Base-by-base conservation (phyloP, 192 early-diverging fungal genomes). In the Coemansia sp. region DNA sequence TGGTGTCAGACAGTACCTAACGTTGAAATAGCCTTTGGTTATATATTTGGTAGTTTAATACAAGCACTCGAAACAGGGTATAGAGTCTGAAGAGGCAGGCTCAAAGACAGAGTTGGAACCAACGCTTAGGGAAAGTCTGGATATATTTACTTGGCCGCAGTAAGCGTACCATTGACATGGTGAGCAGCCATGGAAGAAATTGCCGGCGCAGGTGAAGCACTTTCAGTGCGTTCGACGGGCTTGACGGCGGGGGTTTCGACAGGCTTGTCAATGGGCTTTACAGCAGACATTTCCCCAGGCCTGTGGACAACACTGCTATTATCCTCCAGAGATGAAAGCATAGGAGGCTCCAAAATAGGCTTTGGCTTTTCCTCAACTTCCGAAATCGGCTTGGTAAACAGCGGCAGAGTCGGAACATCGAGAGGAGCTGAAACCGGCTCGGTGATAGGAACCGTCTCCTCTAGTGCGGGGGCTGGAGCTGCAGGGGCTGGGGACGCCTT, bases 171-270 rank as follows among this genome's bases (percentile, higher is more conserved):
- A 25, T 50, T 37, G 53, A 77, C 69, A 4, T 65, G 39, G 53
- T 77, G 75, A 5, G 75, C 61, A 4, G 59, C 70, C 75, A 77
- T 72, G n/a, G 70, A 77, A 22, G 75, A 29, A 9, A 71, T 67
- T 19, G 35, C 58, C 3, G 35, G 53, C 10, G 53, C 53, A 4
- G 53, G 25, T 55, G 24, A 11, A 1, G 53, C 14, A 6, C 10
- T 55, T 55, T 17, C 53, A n/a, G 24, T 14, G 17, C 10, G 14
- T 5, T 55, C 24, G 52, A 1, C 9, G 1, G 52, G 19, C 24
- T 55, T 55, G 25, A 5, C 11, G 24, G 21, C 52, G 6, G 5
- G 53, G 25, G 10, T 29, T 14, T 29, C 53, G 15, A 27, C 11
- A 14, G 17, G 53, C 24, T 15, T 17, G 25, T 29, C 24, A 29